Conservation (phyloP, 306 rosid genomes). For the Vicia sativa region DNA sequence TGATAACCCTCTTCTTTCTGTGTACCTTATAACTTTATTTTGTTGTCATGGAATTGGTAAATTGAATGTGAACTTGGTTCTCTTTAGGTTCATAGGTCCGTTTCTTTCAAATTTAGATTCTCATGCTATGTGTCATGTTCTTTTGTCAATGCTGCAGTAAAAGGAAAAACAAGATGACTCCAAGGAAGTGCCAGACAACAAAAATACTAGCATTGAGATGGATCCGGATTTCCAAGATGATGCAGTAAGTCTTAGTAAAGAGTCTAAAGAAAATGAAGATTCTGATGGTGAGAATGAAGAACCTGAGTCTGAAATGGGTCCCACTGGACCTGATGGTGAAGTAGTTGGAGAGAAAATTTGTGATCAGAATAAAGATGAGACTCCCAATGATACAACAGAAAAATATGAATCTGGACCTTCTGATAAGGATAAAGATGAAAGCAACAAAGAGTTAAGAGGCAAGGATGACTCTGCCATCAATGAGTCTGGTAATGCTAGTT, state of each 20-base stretch:
- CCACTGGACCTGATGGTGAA: slow-evolving; percentile 70
- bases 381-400: slow-evolving; percentile 49
- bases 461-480: slow-evolving; percentile 59
- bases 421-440: slow-evolving; percentile 56
- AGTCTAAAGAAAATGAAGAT: slow-evolving; percentile 69
- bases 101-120: slow-evolving; percentile 39
- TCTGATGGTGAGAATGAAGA: slow-evolving; percentile 59
- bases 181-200: slow-evolving; percentile 57
- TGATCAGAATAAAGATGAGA: slow-evolving; percentile 74
- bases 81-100: slow-evolving; percentile 65
- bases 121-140: not conserved
- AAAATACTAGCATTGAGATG: slow-evolving; percentile 83
- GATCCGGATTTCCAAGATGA: slow-evolving; percentile 80
- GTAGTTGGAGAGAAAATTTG: slow-evolving; percentile 70
- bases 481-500: slow-evolving; percentile 55
- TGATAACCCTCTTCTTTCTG: slow-evolving; percentile 4
- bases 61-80: slow-evolving; percentile 20
- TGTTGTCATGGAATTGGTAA: not conserved
- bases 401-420: slow-evolving; percentile 80
- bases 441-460: slow-evolving; percentile 76
- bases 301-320: slow-evolving; percentile 73
- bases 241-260: slow-evolving; percentile 71
- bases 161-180: slow-evolving; percentile 59
- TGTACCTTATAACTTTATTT: slow-evolving; percentile 1
- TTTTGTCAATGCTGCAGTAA: slow-evolving; percentile 47